Percentiles rank a stretch among this genome's conserved stretches.
Evolutionary conservation across 2,329 filamentous ascomycete genomes (phyloP).

Genomic region (Hypomyces rosellus): DNA sequence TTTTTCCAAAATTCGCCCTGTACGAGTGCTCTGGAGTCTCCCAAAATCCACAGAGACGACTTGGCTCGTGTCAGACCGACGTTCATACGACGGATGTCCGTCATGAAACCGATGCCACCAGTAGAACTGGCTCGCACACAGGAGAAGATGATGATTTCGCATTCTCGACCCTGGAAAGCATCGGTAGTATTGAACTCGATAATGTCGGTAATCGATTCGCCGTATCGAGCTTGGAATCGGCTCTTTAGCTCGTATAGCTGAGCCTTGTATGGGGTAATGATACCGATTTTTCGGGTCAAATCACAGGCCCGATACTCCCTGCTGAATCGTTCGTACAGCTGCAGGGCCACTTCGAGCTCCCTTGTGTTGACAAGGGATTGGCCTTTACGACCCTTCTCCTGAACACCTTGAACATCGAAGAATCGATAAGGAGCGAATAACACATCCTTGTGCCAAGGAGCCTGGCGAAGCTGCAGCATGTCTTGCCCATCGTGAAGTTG

Average conservation of each 20-base stretch:
- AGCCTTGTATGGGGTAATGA: constrained; percentile 97
- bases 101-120: constrained; percentile 96
- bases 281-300: constrained; percentile 79
- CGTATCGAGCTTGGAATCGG: constrained; percentile 67
- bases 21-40: constrained; percentile 78
- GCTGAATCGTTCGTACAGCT: constrained; percentile 73
- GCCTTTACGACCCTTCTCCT: constrained; percentile 72
- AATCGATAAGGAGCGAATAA: constrained; percentile 91
- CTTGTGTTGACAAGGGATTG: constrained; percentile 86
- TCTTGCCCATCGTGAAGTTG: constrained; percentile 75
- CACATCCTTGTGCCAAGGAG: constrained; percentile 78
- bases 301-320: constrained; percentile 64
- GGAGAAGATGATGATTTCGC: constrained; percentile 97
- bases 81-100: constrained; percentile 98
- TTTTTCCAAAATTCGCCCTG: constrained; percentile 89
- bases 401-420: constrained; percentile 89
- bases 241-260: constrained; percentile 75
- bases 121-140: constrained; percentile 91
- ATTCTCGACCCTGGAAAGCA: constrained; percentile 94
- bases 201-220: constrained; percentile 64
- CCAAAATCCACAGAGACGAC: constrained; percentile 92
- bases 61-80: constrained; percentile 95
- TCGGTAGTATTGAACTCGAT: constrained; percentile 99
- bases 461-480: constrained; percentile 69
- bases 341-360: constrained; percentile 80